These are phyloP conservation scores for Trichoderma citrinoviride DNA, from an alignment of 2,329 filamentous ascomycete genomes.

Conservation along the genomic window DNA sequence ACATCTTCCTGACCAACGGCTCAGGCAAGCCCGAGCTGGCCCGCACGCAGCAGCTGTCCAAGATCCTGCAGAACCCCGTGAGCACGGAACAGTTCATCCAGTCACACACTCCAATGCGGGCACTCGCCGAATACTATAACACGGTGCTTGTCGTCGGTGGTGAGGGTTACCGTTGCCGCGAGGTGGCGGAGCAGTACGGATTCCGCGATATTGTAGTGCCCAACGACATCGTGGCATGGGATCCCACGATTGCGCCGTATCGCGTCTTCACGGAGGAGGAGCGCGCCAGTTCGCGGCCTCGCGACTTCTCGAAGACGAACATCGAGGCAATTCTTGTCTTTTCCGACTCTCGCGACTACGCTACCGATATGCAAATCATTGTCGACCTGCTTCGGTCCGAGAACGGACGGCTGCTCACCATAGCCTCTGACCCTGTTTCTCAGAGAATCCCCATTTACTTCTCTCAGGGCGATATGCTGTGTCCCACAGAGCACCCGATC, in stretches of 20 bases:
- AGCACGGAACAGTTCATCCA: slow-evolving; percentile 14
- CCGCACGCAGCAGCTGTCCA: slow-evolving; percentile 8
- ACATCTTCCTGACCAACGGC: slow-evolving; percentile 10
- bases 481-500: slow-evolving; percentile 2
- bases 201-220: slow-evolving; percentile 13
- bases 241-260: slow-evolving; percentile 5
- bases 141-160: slow-evolving; percentile 12
- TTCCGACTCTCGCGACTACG: slow-evolving; percentile 11
- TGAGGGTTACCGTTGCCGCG: slow-evolving; percentile 14
- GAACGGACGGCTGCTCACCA: neutral
- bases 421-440: slow-evolving; percentile 8
- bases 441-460: slow-evolving; percentile 14
- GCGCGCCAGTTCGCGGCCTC: slow-evolving; percentile 11
- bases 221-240: slow-evolving; percentile 14
- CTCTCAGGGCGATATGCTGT: slow-evolving; percentile 11
- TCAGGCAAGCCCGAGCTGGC: slow-evolving; percentile 16
- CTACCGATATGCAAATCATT: slow-evolving; percentile 18
- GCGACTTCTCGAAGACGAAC: slow-evolving; percentile 1
- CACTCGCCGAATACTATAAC: slow-evolving; percentile 10
- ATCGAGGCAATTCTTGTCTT: slow-evolving; percentile 15
- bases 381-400: slow-evolving; percentile 9
- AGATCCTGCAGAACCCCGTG: slow-evolving; percentile 13
- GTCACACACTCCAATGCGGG: slow-evolving; percentile 13
- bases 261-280: slow-evolving; percentile 8
- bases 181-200: slow-evolving; percentile 13